These are phyloP conservation scores for Blastosporella zonata DNA, from an alignment of 1,284 basidiomycete genomes.

Conservation along the genomic window DNA sequence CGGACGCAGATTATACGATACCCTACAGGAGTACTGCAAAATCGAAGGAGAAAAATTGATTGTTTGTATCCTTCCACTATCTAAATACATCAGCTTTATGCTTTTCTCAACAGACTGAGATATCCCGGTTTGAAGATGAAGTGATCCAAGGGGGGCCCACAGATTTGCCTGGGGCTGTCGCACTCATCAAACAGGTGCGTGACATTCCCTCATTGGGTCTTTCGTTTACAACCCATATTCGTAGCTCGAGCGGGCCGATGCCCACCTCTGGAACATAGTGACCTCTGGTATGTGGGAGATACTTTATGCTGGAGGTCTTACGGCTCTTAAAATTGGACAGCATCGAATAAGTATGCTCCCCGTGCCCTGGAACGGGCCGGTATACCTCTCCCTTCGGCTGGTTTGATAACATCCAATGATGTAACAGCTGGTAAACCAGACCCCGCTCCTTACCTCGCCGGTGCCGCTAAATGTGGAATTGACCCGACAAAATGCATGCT, in stretches of 20 bases:
- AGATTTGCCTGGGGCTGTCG: constrained; percentile 50
- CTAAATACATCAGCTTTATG: not conserved
- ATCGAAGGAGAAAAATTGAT: constrained; percentile 57
- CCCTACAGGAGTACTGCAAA: constrained; percentile 64
- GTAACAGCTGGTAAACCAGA: constrained; percentile 76
- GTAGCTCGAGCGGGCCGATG: constrained; percentile 30
- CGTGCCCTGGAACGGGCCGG: constrained; percentile 59
- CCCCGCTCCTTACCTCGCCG: constrained; percentile 76
- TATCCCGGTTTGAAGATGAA: constrained; percentile 61
- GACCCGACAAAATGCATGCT: constrained; percentile 51
- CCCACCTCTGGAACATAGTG: constrained; percentile 68
- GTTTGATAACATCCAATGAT: constrained; percentile 72
- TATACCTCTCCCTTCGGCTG: constrained; percentile 51
- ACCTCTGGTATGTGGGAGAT: constrained; percentile 64
- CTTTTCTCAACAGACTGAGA: constrained; percentile 43
- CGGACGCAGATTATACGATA: constrained; percentile 72
- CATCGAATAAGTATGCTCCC: constrained; percentile 65
- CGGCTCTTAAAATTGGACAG: constrained; percentile 30
- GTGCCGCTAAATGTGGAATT: constrained; percentile 49
- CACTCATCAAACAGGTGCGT: constrained; percentile 47
- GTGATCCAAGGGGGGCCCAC: constrained; percentile 61
- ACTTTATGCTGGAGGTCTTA: not conserved
- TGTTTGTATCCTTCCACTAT: constrained; percentile 32
- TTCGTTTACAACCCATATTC: not conserved
- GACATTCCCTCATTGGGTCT: constrained; percentile 6